Evolutionary conservation across 2,329 filamentous ascomycete genomes (phyloP), one percentile per base, ranked within the genome.

Genomic region (Ophiosphaerella korrae): DNA sequence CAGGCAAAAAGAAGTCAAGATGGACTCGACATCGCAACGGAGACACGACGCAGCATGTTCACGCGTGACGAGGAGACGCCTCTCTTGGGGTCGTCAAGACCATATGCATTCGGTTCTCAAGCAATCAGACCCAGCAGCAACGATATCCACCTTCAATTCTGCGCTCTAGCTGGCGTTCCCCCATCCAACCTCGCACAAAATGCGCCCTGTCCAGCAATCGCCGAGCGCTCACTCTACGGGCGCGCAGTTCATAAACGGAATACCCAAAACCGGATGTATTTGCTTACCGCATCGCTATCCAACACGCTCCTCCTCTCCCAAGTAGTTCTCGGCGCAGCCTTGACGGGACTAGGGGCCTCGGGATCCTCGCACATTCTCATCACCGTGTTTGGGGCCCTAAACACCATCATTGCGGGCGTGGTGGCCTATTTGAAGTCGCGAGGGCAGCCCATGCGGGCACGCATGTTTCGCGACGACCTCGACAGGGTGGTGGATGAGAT

Each of bases 401-500:
- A 75, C 47, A 77, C 74, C 3, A 67, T 75, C 51, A 75, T 75
- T 36, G 74, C 74, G 2, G 74, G 74, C 3, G 48, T 76, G 8
- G 67, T 76, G 3, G 73, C 74, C 5, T 75, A 75, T 48, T 52
- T 77, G 13, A 75, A 75, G 50, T 70, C 67, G 5, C 63, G 73
- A 11, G 74, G 74, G 0, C 74, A 75, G 49, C 74, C 74, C 0
- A 72, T 74, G 68, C 64, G 74, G 36, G 72, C 73, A 6, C 63
- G 71, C 33, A 75, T 75, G 73, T 76, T 68, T 46, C 60, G 73
- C 14, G 74, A 76, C 55, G 73, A 76, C 50, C 63, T 76, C 2
- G 72, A 74, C 18, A 62, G 74, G 11, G 71, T 68, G 2, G 72
- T 76, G 2, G 73, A 76, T 37, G 74, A 76, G 63, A 75, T 75